These are phyloP conservation scores for Aspergillus spinulosporus DNA, from an alignment of 2,329 filamentous ascomycete genomes.

Conservation along the genomic window DNA sequence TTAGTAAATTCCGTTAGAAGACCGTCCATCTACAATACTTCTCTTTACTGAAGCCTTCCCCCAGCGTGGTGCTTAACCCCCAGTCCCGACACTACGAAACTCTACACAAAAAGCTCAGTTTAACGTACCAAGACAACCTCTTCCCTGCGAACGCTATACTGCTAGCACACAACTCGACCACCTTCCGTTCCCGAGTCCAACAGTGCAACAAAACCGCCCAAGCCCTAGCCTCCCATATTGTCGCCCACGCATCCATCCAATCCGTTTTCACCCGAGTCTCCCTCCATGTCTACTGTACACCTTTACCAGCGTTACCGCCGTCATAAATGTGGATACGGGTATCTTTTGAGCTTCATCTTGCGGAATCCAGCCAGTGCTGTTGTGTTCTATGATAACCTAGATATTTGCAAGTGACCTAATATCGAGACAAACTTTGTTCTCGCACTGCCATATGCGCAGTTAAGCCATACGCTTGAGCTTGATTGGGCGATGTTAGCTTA, in stretches of 20 bases:
- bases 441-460: background rate
- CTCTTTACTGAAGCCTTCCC: background rate
- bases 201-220: background rate
- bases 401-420: constrained; percentile 3
- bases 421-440: constrained; percentile 5
- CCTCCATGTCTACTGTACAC: background rate
- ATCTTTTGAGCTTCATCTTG: constrained; percentile 1
- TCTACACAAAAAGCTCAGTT: background rate
- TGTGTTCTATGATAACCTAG: constrained; percentile 1
- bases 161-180: background rate
- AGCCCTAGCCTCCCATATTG: background rate
- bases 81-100: background rate
- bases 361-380: background rate
- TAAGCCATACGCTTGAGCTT: background rate
- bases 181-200: background rate
- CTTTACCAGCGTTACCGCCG: background rate
- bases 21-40: background rate
- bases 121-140: background rate
- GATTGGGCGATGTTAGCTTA: background rate
- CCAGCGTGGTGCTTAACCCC: background rate
- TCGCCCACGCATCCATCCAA: background rate
- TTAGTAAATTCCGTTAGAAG: background rate
- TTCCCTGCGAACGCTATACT: background rate
- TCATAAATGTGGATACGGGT: background rate
- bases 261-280: background rate